Base-by-base conservation (phyloP, 1,284 basidiomycete genomes). In the Fereydounia khargensis region DNA sequence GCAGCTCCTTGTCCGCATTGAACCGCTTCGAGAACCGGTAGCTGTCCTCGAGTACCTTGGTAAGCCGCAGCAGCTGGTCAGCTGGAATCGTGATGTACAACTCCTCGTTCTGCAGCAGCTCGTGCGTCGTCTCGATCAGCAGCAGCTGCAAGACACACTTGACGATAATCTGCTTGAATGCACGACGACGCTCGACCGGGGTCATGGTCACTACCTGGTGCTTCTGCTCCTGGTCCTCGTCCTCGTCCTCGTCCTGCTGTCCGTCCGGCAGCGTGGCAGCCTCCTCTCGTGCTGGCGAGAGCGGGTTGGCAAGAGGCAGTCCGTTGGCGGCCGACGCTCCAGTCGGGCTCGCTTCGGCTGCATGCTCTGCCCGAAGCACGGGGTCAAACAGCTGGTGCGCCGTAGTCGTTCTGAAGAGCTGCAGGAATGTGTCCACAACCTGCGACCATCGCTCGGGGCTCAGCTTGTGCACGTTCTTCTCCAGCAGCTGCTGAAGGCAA, bases 131-230 rank as follows among this genome's bases (percentile, higher is more conserved):
- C 79, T 99, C 95, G 68, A 99, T 98, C 34, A 99, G 83, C 42
- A 98, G 81, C 16, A 99, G 80, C 74, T 99, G 95, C 24, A 99
- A 82, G 21, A 99, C 95, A 77, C 95, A 99, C 86, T 98, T 98
- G 68, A 98, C 91, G 62, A 99, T 98, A 77, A 99, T 97, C 78
- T 98, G 94, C 76, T 92, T 90, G 84, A 99, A 99, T 42, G 91
- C 85, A 27, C 88, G 84, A 18, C 91, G 85, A 47, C 95, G 85
- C 65, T 90, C 89, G 25, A 84, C 77, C 8, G 85, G 82, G 20
- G 83, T 53, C 64, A 59, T 69, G 10, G 45, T 22, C 28, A 20
- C 14, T 6, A 11, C 35, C 16, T 19, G 34, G 13, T 16, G 83
- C 80, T 30, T 82, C 86, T 49, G 28, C 18, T 11, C n/a, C n/a